A percentile compares a stretch with the other conserved stretches of the same genome.
Conservation (phyloP, 2,329 filamentous ascomycete genomes). For the Fusarium fracticaudum region DNA sequence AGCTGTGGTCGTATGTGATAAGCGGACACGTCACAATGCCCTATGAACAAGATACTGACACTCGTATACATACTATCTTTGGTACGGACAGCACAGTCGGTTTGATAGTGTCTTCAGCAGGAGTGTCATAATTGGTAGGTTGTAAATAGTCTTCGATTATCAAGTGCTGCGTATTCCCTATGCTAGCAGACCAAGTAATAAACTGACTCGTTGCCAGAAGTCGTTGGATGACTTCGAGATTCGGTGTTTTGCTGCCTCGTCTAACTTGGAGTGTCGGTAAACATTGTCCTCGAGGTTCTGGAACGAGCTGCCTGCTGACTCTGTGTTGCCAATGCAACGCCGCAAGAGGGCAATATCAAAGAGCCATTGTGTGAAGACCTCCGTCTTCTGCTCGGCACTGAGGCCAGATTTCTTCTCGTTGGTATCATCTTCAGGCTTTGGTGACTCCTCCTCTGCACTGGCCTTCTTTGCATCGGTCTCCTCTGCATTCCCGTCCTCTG, state of each 20-base stretch:
- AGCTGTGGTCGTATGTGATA: slow-evolving; percentile 9
- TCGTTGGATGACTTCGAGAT: slow-evolving; percentile 73
- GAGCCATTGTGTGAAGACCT: slow-evolving; percentile 67
- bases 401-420: neutral
- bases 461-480: slow-evolving; percentile 8
- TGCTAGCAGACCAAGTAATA: slow-evolving; percentile 82
- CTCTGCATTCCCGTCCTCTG: slow-evolving; percentile 22
- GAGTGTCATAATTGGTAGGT: neutral
- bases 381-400: slow-evolving; percentile 47
- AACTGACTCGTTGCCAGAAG: slow-evolving; percentile 83
- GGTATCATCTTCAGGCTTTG: neutral
- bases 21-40: neutral
- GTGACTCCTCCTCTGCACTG: slow-evolving; percentile 18
- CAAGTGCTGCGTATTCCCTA: slow-evolving; percentile 33
- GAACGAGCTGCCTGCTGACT: slow-evolving; percentile 45
- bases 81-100: neutral
- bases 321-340: slow-evolving; percentile 52
- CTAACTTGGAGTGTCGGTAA: slow-evolving; percentile 58
- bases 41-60: neutral
- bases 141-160: neutral
- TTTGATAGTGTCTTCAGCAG: neutral
- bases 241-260: slow-evolving; percentile 60
- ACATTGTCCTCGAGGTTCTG: slow-evolving; percentile 58
- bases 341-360: slow-evolving; percentile 67
- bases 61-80: neutral